Base-by-base conservation (phyloP, 805 yeast genomes). In the Lipomyces yamanashiensis region DNA sequence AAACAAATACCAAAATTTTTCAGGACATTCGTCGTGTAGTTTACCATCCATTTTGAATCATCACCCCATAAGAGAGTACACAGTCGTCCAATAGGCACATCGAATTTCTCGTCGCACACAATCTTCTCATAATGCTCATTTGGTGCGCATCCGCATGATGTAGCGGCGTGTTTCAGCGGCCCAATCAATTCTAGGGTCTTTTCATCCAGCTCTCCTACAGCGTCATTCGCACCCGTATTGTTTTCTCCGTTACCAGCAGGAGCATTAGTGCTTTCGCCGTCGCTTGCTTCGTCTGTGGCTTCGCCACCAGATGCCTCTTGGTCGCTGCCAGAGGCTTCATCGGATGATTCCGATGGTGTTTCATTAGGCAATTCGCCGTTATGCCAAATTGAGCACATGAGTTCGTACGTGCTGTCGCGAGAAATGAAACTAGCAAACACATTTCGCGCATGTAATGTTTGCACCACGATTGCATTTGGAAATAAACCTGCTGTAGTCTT, bases 391-490 rank as follows among this genome's bases (percentile, higher is more conserved):
- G 85, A 81, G 67, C 83, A 85, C 68, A 95, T 79, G 61, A 91
- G 82, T 51, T 87, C 88, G 69, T 84, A 84, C 0, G 96, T 87
- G 7, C 86, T 75, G 73, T 93, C 97, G 61, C 98, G 82, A 1
- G 93, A 84, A 7, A 90, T 78, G 72, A 93, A 92, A 60, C 96
- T 90, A 13, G 97, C 97, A 79, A 93, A 92, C 19, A 85, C 85
- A 71, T 91, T 89, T 66, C 84, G 85, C 4, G 81, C 83, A 75
- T 80, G 84, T 72, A 73, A 70, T 49, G 95, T 88, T 69, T 86
- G 87, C 28, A 91, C 80, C 6, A 83, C 78, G 47, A 93, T 90
- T 2, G 96, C 98, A 74, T 93, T 93, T 23, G 96, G 96, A 72
- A 93, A 91, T 28, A 93, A 79, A 0, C 96, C 97, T 6, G 90